Evolutionary conservation across 2,329 filamentous ascomycete species (phyloP), one percentile per base, ranked within the genome.

Genomic region (Colletotrichum sp.): DNA sequence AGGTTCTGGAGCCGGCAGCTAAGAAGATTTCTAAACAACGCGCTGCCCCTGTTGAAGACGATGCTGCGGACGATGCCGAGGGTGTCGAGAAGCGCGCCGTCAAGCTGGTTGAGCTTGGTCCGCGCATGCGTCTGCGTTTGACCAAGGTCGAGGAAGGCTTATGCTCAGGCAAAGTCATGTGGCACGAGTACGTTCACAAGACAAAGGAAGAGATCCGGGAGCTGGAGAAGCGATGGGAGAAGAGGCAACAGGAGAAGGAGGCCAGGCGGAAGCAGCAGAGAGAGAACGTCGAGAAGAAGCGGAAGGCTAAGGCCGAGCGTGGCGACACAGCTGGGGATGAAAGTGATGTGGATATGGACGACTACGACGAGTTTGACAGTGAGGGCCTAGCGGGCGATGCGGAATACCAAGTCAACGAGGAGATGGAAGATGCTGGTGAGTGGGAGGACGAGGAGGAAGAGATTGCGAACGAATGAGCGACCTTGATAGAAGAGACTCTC

Each of bases 101-200:
- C 26, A 98, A 98, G 83, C 89, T 99, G 8, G 93, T 98, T 5
- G 97, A 99, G 86, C 88, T 99, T 1, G 97, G 97, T 1, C 97
- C 97, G 2, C 92, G 97, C 70, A 93, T 99, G 94, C 94, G 92
- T 76, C 87, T 99, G 55, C 92, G 96, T 36, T 88, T 99, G 86
- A 96, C 95, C 71, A 99, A 99, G 87, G 96, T 99, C 6, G 97
- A 99, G 83, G 97, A 99, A 80, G 97, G 96, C 2, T 86, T 99
- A 8, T 98, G 96, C 81, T 90, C 91, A 30, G 97, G 97, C 66
- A 97, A 95, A 83, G 91, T 98, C 72, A 95, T 99, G 94, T 99
- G 97, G 97, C 97, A 99, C 84, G 96, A 98, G 83, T 98, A 95
- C 82, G 93, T 99, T 69, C 92, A 93, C 83, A 99, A 99, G 89